Base-by-base conservation (phyloP, 2,329 filamentous ascomycete species). In the Huntiella bhutanensis region DNA sequence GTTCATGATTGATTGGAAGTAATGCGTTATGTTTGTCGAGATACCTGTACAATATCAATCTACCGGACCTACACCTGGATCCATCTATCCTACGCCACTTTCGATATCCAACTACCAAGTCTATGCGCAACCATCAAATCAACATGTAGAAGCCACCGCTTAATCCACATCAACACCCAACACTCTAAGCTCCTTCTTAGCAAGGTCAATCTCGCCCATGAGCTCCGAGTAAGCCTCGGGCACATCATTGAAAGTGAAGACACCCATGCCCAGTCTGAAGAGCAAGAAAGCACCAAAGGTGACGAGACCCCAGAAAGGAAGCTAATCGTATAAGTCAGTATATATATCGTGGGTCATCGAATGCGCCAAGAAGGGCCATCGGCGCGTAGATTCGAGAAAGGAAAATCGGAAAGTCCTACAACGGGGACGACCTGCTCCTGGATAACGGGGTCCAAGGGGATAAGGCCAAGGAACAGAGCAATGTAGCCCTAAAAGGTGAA, bases 181-280 rank as follows among this genome's bases (percentile, higher is more conserved):
- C 49, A 68, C 68, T 58, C 74, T 73, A 60, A 92, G 64, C 55
- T 92, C 84, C 51, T 65, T 66, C 66, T 81, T 80, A 52, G 84
- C 84, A 61, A 77, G 55, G 52, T 84, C 72, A 58, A 92, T 91
- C 65, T 96, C 82, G 55, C 66, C 69, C 71, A 91, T 85, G 55
- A 98, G 68, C 65, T 95, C 87, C 60, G 79, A 75, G 64, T 52
- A 82, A 45, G 91, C 91, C 51, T 84, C 74, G 46, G 88, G 87
- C 42, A 92, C 85, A 63, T 96, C 87, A 69, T 94, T 91, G 73
- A 98, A 98, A 48, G 85, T 94, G 60, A 94, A 71, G 55, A 98
- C 83, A 53, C 91, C 91, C 68, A 77, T 82, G 56, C 91, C 91
- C 52, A 98, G 80, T 56, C 85, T 84, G 67, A 81, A 85, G 53